Base-by-base conservation (phyloP, 2,329 filamentous ascomycete genomes). In the Ceratocystis cacaofunesta region DNA sequence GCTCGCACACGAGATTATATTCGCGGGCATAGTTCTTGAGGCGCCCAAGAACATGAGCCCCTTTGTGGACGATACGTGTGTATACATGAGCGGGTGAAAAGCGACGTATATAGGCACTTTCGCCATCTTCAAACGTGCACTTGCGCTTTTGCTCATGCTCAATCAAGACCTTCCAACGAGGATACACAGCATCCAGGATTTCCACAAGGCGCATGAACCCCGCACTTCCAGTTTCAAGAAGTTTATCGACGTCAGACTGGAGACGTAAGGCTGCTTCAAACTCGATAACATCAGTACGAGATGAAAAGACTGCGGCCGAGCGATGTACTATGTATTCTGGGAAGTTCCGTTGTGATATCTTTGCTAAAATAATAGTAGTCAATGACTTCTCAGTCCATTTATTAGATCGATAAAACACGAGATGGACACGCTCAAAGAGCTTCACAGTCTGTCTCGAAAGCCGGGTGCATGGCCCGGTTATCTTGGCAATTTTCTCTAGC, bases 321-420 rank as follows among this genome's bases (percentile, higher is more conserved):
- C 94, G 85, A 67, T 88, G 95, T 4, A 97, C 92, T 25, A 97
- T 83, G 71, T 96, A 99, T 2, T 87, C 79, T 0, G 92, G 92
- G 69, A 96, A 99, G 72, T 92, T 94, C 44, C 90, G 82, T 55
- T 85, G 83, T 1, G 92, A 89, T 66, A 95, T 95, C 69, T 92
- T 92, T 6, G 94, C 90, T 4, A 99, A 80, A 57, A 99, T 96
- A 64, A 97, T 92, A 0, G 92, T 92, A 1, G 90, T 97, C 15
- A 99, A 78, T 1, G 92, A 96, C 74, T 96, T 97, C 71, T 97
- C 92, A 0, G 92, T 95, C 94, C 94, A 99, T 73, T 96, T 89
- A 0, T 90, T 95, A 8, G 92, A 96, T 67, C 92, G 83, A 74
- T 97, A 97, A 74, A 96, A 99, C 32, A 99, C 91, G 1, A 99